A percentile compares a stretch with the other conserved stretches of the same genome.
Evolutionary conservation across 1,284 basidiomycete genomes (phyloP).

Genomic region (Cryptococcus sp.): DNA sequence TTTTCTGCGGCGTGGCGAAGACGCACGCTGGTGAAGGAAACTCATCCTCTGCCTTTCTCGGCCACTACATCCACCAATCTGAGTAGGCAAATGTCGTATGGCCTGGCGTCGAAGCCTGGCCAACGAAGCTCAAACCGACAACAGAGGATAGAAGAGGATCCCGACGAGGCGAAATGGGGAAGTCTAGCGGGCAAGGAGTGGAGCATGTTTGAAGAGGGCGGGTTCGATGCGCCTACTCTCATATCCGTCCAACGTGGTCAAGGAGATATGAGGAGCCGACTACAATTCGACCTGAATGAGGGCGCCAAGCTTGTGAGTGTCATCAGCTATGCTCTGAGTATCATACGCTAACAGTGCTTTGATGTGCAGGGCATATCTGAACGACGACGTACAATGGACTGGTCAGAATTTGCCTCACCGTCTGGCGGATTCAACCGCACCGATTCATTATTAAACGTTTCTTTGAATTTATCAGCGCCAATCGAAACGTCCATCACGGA

Average conservation of each 20-base stretch:
- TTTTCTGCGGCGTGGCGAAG: conserved; percentile 38
- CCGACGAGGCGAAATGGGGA: conserved; percentile 65
- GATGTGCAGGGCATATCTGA: conserved; percentile 62
- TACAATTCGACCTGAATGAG: conserved; percentile 85
- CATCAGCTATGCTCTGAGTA: not conserved
- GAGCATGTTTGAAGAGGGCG: conserved; percentile 80
- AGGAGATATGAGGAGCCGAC: conserved; percentile 58
- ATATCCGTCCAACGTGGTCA: conserved; percentile 15
- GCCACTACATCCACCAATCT: not conserved
- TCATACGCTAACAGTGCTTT: not conserved
- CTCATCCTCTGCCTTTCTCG: conserved; percentile 27
- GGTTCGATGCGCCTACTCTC: conserved; percentile 62
- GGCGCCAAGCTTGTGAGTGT: conserved; percentile 70
- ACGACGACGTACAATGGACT: conserved; percentile 76
- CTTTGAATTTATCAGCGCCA: conserved; percentile 76
- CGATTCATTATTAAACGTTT: conserved; percentile 70
- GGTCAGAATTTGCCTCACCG: conserved; percentile 74
- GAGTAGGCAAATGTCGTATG: conserved; percentile 18
- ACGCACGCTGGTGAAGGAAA: conserved; percentile 41
- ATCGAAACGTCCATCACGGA: conserved; percentile 64
- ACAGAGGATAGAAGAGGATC: conserved; percentile 22
- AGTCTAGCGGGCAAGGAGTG: conserved; percentile 80
- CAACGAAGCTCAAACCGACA: conserved; percentile 2
- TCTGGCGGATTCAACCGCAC: conserved; percentile 72
- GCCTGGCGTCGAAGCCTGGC: conserved; percentile 7